Percentiles rank a stretch among this genome's conserved stretches.
Conservation (phyloP, 179 eudicot species). For the Spergularia azorica region DNA sequence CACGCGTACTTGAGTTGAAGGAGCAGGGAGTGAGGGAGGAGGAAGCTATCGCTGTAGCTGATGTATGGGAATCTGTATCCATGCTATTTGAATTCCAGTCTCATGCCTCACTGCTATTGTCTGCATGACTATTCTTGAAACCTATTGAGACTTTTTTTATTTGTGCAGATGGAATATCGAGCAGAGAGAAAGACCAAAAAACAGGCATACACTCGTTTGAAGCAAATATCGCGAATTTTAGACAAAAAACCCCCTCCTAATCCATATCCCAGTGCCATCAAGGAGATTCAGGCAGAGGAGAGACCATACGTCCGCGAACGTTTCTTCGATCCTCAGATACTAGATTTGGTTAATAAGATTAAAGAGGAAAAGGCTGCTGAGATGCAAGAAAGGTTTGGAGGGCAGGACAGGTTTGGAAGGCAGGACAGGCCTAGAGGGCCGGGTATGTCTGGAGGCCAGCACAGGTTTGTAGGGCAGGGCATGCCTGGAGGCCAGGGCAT, state of each 20-base stretch:
- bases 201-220: conserved; percentile 66
- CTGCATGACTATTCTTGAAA: neutral
- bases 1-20: conserved; percentile 65
- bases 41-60: conserved; percentile 73
- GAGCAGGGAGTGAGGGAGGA: conserved; percentile 67
- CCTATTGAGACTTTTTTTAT: neutral
- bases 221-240: conserved; percentile 67
- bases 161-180: conserved; percentile 74
- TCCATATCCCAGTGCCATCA: conserved; percentile 85
- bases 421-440: neutral
- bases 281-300: conserved; percentile 91
- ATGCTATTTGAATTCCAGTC: neutral
- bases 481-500: conserved; percentile 50
- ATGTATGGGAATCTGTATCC: conserved; percentile 44
- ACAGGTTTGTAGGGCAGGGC: too few species aligned
- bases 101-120: neutral
- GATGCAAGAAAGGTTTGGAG: conserved; percentile 52
- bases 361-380: conserved; percentile 52
- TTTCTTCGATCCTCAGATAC: conserved; percentile 56
- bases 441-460: conserved; percentile 3
- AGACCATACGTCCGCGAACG: conserved; percentile 69
- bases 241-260: conserved; percentile 78
- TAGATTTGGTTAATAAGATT: conserved; percentile 47
- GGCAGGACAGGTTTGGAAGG: conserved; percentile 11
- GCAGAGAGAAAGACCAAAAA: conserved; percentile 60